Evolutionary conservation across 2,329 filamentous ascomycete species (phyloP).

Genomic region (Aspergillus latus): DNA sequence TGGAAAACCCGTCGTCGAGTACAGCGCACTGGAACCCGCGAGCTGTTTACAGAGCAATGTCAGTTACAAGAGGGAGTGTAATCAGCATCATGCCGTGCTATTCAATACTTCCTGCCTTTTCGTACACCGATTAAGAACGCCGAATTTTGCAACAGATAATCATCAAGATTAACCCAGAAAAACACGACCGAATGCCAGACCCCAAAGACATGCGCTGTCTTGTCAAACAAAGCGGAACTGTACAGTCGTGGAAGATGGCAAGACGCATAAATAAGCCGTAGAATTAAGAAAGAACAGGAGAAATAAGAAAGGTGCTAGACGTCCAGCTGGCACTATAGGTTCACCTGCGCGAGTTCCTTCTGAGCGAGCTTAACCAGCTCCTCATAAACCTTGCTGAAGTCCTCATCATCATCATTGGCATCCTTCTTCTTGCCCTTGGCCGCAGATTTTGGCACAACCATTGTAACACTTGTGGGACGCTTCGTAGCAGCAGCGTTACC

Average conservation of each 20-base stretch:
- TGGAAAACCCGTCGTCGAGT: background rate
- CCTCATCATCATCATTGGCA: constrained; percentile 46
- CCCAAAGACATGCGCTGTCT: constrained; percentile 41
- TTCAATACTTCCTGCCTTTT: constrained; percentile 37
- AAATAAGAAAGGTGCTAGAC: constrained; percentile 23
- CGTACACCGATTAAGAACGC: constrained; percentile 43
- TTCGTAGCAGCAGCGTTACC: constrained; percentile 93
- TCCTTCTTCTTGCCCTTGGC: constrained; percentile 53
- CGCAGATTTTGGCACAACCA: constrained; percentile 62
- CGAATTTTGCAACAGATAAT: constrained; percentile 39
- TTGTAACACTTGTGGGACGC: constrained; percentile 92
- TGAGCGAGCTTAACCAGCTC: constrained; percentile 59
- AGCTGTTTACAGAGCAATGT: background rate
- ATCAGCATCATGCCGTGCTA: constrained; percentile 18
- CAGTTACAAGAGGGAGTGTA: background rate
- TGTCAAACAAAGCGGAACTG: constrained; percentile 39
- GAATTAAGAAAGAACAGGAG: constrained; percentile 23
- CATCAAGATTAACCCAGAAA: constrained; percentile 32
- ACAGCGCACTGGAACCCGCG: too few species aligned
- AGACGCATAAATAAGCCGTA: constrained; percentile 26
- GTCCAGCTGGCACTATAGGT: constrained; percentile 42
- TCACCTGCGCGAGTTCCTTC: constrained; percentile 59
- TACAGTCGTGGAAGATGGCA: constrained; percentile 35
- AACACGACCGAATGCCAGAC: constrained; percentile 38
- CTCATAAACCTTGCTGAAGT: constrained; percentile 55